Evolutionary conservation across 306 rosid genomes (phyloP), one percentile per base, ranked within the genome.

Genomic region (Dryas octopetala): DNA sequence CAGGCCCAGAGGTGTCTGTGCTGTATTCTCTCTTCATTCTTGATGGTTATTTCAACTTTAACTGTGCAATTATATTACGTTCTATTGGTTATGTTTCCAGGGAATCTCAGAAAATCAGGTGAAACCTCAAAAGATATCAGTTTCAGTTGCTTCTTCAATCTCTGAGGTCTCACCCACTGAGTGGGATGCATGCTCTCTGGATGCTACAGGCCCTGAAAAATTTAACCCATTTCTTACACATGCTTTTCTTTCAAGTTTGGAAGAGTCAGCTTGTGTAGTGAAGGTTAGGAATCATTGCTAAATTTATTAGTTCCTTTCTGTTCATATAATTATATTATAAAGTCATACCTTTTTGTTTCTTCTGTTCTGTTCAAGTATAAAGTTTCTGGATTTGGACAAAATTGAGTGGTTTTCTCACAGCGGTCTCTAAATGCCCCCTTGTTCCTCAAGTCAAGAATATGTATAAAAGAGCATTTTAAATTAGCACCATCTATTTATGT

Each of bases 171-270:
- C 97, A 17, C 74, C 91, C 59, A 58, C 71, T n/a, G 88, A 79
- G 54, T 94, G 98, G 98, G 97, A 94, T 73, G 97, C 96, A 0
- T 94, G 97, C 73, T 78, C 89, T 71, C 40, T 81, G 62, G 97
- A 94, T 76, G 82, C 88, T 0, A 86, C 87, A 0, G 94, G 96
- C 60, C 78, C 88, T 38, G 84, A 85, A 54, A 90, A 86, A 32
- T 87, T 64, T 67, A 94, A 94, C 73, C 98, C 98, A 47, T 91
- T 91, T 86, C 86, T 94, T 49, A 70, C 87, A 11, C 94, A 94
- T 62, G 94, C 86, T 28, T 94, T 94, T 66, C 83, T 94, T 43
- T 94, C 97, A 0, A 77, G 85, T 80, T 86, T 94, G 47, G 98
- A 94, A 63, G 78, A 74, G 74, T 81, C 98, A 1, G 87, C 82